These are phyloP conservation scores for Dactylellina haptotyla DNA, from an alignment of 2,329 filamentous ascomycete species.

Conservation along the genomic window DNA sequence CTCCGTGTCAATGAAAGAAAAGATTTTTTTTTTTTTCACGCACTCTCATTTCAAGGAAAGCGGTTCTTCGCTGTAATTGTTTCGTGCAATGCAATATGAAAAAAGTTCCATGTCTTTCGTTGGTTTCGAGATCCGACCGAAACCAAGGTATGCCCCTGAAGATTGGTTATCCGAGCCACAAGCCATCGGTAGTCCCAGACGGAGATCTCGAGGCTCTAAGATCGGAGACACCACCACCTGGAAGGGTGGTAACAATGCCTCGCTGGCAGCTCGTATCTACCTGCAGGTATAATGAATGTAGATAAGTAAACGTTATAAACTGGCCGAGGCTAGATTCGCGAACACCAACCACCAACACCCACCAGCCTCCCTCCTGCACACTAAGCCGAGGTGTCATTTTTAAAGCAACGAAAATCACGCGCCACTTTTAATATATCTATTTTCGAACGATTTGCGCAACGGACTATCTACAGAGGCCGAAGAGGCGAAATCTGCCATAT, in stretches of 20 bases:
- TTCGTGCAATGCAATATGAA: conserved; percentile 20
- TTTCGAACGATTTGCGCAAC: not conserved
- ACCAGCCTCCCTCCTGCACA: not conserved
- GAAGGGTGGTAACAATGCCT: not conserved
- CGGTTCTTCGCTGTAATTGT: not conserved
- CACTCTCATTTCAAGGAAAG: not conserved
- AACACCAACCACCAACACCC: too few species aligned
- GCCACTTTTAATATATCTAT: not conserved
- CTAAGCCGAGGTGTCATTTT: not conserved
- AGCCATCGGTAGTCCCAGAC: conserved; percentile 32
- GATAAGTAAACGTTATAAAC: conserved; percentile 23
- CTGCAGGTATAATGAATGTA: conserved; percentile 9
- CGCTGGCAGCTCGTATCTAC: conserved; percentile 14
- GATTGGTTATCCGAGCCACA: conserved; percentile 34
- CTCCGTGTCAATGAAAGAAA: conserved; percentile 5
- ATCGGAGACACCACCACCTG: conserved; percentile 28
- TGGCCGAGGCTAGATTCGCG: conserved; percentile 30
- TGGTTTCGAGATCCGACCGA: conserved; percentile 46
- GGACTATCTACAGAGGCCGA: not conserved
- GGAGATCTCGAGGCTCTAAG: conserved; percentile 47
- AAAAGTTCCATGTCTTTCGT: conserved; percentile 1
- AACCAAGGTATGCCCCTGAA: conserved; percentile 44
- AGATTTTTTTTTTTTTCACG: not conserved
- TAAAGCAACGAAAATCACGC: not conserved
- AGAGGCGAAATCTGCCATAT: not conserved